Percentiles rank a stretch among this genome's conserved stretches.
phyloP scores from a whole-genome alignment of 2,329 filamentous ascomycete genomes.

The Cercospora sesami region DNA sequence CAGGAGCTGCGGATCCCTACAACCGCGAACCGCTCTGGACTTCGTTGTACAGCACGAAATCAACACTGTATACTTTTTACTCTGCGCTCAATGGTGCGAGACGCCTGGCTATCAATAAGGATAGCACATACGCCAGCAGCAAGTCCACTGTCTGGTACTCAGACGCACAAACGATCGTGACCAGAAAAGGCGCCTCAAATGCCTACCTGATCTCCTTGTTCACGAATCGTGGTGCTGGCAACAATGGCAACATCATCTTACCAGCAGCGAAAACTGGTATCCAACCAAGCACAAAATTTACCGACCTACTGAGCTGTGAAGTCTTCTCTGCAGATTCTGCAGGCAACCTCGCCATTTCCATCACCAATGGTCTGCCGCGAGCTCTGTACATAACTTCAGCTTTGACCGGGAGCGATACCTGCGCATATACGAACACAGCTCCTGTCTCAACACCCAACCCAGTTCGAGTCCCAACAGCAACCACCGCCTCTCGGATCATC shows the following conservation, averaged over 20 bases:
- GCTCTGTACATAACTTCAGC: slow-evolving; percentile 44
- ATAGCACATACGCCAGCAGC: slow-evolving; percentile 42
- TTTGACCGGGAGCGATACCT: slow-evolving; percentile 43
- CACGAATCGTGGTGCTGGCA: slow-evolving; percentile 19
- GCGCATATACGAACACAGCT: slow-evolving; percentile 26
- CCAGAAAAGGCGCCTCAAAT: slow-evolving; percentile 15
- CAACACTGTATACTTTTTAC: slow-evolving; percentile 44
- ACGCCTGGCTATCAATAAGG: slow-evolving; percentile 43
- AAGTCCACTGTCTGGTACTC: slow-evolving; percentile 39
- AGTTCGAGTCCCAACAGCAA: background rate
- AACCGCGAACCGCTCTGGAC: slow-evolving; percentile 45
- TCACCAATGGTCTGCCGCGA: slow-evolving; percentile 47
- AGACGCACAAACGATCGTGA: slow-evolving; percentile 24
- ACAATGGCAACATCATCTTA: slow-evolving; percentile 13
- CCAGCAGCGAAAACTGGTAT: slow-evolving; percentile 17
- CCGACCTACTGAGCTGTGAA: slow-evolving; percentile 50
- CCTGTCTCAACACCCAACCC: background rate
- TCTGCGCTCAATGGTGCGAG: slow-evolving; percentile 53
- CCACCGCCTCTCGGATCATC: background rate
- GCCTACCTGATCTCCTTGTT: slow-evolving; percentile 21
- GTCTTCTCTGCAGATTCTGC: slow-evolving; percentile 44
- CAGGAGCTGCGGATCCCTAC: slow-evolving; percentile 35
- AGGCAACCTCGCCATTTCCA: slow-evolving; percentile 48
- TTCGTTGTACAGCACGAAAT: slow-evolving; percentile 41
- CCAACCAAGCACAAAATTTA: slow-evolving; percentile 20